Conservation (phyloP, 306 rosid genomes). For the peach (Prunus persica) region DNA sequence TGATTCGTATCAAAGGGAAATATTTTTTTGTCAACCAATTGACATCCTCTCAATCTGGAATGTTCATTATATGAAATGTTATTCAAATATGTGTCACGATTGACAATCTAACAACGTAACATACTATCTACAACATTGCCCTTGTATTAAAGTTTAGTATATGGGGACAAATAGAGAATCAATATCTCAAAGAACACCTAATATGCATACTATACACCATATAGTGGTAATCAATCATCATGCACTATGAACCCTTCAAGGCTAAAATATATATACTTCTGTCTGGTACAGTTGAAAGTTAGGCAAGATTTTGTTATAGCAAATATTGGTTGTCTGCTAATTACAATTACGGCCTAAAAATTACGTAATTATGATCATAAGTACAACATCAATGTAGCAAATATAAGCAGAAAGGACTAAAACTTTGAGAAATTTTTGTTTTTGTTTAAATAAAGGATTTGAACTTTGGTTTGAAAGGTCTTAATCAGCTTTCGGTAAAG, state of each 20-base stretch:
- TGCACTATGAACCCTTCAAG: neutral
- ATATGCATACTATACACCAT: neutral
- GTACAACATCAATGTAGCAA: neutral
- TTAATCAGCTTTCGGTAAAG: constrained; percentile 4
- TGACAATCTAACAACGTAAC: neutral
- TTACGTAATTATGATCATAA: no score
- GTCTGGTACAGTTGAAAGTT: neutral
- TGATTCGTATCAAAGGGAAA: neutral
- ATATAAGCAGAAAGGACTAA: neutral
- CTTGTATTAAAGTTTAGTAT: neutral
- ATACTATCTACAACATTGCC: neutral
- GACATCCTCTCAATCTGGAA: neutral
- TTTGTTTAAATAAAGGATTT: neutral
- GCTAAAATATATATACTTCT: neutral
- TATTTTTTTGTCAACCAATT: neutral
- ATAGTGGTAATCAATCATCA: neutral
- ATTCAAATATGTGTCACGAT: neutral
- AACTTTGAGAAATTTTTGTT: neutral
- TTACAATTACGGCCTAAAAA: neutral
- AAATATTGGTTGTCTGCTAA: neutral
- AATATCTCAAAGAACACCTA: neutral
- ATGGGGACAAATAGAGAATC: neutral
- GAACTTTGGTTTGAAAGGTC: neutral
- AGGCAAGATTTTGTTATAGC: neutral
- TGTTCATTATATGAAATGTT: no score